These are phyloP conservation scores for Pseudonitzschia delicatissima DNA, from an alignment of 108 stramenopile species.

Conservation along the genomic window DNA sequence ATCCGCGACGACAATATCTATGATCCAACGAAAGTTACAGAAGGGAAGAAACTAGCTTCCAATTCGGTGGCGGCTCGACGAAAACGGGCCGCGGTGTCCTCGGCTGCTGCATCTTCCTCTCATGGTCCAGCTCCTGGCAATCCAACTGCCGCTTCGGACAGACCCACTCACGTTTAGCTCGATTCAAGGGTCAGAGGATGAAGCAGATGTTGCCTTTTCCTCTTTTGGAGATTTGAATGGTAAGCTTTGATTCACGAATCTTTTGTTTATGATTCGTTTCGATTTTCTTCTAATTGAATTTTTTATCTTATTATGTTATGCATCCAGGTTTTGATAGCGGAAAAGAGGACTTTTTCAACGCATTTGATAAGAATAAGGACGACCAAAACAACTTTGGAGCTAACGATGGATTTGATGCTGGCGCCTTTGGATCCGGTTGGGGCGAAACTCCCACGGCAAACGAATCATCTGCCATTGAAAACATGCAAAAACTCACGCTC, in stretches of 20 bases:
- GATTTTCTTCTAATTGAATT: not conserved
- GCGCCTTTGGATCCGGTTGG: constrained; percentile 13
- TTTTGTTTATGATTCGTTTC: not conserved
- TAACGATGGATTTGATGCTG: constrained; percentile 24
- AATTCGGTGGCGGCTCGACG: constrained; percentile 80
- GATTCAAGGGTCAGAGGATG: constrained; percentile 18
- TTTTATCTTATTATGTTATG: not conserved
- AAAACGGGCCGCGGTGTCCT: constrained; percentile 45
- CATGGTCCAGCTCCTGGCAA: not conserved
- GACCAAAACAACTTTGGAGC: constrained; percentile 10
- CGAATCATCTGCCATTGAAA: not conserved
- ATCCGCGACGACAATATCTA: constrained; percentile 36
- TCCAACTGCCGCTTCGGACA: not conserved
- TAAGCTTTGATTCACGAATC: constrained; percentile 6
- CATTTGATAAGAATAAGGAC: constrained; percentile 20
- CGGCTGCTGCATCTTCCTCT: constrained; percentile 12
- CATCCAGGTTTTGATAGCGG: constrained; percentile 2
- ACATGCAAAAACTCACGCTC: not conserved
- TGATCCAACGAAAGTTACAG: constrained; percentile 42
- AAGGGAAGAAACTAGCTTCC: constrained; percentile 74
- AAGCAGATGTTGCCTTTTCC: constrained; percentile 19
- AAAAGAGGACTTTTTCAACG: constrained; percentile 21
- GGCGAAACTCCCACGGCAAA: not conserved
- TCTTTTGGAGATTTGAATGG: constrained; percentile 29
- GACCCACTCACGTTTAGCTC: constrained; percentile 18